Conservation (phyloP, 1,284 basidiomycete species). For the Marasmius oreades region DNA sequence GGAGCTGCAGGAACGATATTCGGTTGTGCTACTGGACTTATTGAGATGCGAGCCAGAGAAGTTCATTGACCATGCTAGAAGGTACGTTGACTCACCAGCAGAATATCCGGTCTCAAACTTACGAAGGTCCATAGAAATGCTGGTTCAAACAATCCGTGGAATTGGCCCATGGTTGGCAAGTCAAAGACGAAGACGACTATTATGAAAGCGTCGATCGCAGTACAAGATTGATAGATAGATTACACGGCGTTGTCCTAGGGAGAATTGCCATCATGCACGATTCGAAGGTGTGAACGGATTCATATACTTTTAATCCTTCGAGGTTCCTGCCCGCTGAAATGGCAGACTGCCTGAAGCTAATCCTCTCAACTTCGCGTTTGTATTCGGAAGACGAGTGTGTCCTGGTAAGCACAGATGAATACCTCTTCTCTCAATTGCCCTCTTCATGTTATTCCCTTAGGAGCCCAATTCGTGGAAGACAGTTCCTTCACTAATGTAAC, state of each 20-base stretch:
- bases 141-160: no score
- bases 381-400: constrained; percentile 10
- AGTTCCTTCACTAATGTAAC: neutral
- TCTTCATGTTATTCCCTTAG: neutral
- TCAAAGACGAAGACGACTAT: no score
- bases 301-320: neutral
- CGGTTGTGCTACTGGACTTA: no score
- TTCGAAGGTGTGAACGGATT: neutral
- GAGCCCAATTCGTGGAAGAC: neutral
- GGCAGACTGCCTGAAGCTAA: neutral
- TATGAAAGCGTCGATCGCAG: neutral
- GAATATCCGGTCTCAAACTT: no score
- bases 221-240: neutral
- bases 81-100: neutral
- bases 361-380: constrained; percentile 8
- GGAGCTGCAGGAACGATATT: no score
- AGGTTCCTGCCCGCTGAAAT: neutral
- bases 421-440: neutral
- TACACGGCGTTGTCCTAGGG: neutral
- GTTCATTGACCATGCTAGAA: no score
- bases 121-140: no score
- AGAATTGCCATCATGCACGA: neutral
- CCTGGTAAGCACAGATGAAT: neutral
- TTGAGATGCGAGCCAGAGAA: no score
- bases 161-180: no score